Evolutionary conservation across 495 filamentous ascomycete genomes (phyloP).

Genomic region (Aspergillus ellipticus): DNA sequence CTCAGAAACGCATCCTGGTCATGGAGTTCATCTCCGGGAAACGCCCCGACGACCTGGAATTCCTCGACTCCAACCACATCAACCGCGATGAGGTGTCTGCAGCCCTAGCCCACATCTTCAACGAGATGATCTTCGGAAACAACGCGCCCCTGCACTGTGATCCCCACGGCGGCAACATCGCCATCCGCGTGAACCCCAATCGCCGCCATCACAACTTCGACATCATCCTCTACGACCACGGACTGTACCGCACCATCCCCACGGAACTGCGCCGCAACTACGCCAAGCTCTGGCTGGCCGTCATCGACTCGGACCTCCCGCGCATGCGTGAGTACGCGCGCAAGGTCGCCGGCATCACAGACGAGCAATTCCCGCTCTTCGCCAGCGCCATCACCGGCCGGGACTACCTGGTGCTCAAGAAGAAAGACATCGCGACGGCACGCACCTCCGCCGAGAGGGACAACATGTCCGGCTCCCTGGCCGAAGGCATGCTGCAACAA

Average conservation of each 20-base stretch:
- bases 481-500: slow-evolving; percentile 82
- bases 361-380: slow-evolving; percentile 93
- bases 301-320: slow-evolving; percentile 80
- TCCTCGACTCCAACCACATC: slow-evolving; percentile 79
- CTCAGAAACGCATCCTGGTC: slow-evolving; percentile 81
- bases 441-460: slow-evolving; percentile 73
- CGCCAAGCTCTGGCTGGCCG: slow-evolving; percentile 95
- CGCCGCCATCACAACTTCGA: slow-evolving; percentile 79
- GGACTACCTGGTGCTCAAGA: slow-evolving; percentile 72
- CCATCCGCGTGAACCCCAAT: slow-evolving; percentile 69
- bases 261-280: slow-evolving; percentile 74
- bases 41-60: slow-evolving; percentile 85
- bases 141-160: slow-evolving; percentile 93
- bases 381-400: slow-evolving; percentile 94
- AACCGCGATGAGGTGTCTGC: slow-evolving; percentile 96
- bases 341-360: slow-evolving; percentile 83
- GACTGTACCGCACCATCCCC: slow-evolving; percentile 91
- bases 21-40: slow-evolving; percentile 91
- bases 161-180: slow-evolving; percentile 95
- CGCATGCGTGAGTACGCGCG: slow-evolving; percentile 84
- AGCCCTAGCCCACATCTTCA: slow-evolving; percentile 88
- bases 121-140: slow-evolving; percentile 98
- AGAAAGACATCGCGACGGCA: slow-evolving; percentile 55
- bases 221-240: slow-evolving; percentile 97
- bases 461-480: slow-evolving; percentile 72